phyloP scores from a whole-genome alignment of 2,329 filamentous ascomycete genomes.

The Clarireedia monteithiana region DNA sequence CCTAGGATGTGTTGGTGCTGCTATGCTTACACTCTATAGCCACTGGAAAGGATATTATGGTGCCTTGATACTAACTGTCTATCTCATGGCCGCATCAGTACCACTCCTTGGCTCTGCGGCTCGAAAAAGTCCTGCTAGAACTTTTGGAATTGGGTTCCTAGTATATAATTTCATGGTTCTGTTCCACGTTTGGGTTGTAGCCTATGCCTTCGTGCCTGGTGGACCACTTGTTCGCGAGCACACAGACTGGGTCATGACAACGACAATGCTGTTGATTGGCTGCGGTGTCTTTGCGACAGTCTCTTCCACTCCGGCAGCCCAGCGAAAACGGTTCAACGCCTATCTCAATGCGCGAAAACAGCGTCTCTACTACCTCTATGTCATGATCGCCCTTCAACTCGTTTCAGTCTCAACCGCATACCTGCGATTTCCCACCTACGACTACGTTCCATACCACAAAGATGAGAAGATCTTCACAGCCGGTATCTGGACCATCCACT shows the following conservation, averaged over 20 bases:
- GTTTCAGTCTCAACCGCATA: constrained; percentile 76
- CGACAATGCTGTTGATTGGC: constrained; percentile 77
- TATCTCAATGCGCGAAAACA: constrained; percentile 39
- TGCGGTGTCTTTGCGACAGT: constrained; percentile 73
- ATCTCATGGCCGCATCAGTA: constrained; percentile 73
- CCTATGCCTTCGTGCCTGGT: constrained; percentile 95
- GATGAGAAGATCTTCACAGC: constrained; percentile 84
- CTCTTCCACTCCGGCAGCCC: constrained; percentile 32
- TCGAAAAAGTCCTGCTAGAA: constrained; percentile 66
- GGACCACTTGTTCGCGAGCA: constrained; percentile 87
- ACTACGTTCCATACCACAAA: constrained; percentile 84
- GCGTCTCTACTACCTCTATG: constrained; percentile 61
- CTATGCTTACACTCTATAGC: constrained; percentile 64
- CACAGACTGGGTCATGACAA: constrained; percentile 91
- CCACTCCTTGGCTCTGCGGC: constrained; percentile 69
- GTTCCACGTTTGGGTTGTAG: constrained; percentile 98
- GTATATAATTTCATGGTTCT: constrained; percentile 90
- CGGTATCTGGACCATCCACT: constrained; percentile 98
- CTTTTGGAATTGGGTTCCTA: constrained; percentile 84
- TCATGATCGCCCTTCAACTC: constrained; percentile 69
- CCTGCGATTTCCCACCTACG: constrained; percentile 83
- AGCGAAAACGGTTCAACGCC: constrained; percentile 21
- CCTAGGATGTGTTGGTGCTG: constrained; percentile 70
- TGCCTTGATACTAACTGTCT: constrained; percentile 65
- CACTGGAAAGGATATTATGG: constrained; percentile 92